Conservation (phyloP, 192 early-diverging fungal species). For the Entrophospora sp. region DNA sequence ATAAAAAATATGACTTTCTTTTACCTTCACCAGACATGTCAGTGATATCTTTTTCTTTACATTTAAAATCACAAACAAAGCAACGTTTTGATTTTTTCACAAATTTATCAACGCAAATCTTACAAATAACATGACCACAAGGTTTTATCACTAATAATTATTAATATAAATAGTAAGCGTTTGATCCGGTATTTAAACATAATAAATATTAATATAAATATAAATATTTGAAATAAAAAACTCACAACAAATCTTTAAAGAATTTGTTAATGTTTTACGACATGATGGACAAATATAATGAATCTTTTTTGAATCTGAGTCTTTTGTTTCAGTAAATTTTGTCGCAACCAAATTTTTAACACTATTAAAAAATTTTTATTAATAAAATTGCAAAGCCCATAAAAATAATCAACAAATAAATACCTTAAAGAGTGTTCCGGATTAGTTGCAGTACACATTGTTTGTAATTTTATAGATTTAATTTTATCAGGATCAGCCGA, state of each 20-base stretch:
- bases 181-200: too few relatives aligned
- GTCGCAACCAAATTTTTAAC: conserved; percentile 58
- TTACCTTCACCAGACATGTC: conserved; percentile 59
- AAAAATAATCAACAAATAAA: too few relatives aligned
- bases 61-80: conserved; percentile 56
- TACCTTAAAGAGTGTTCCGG: conserved; percentile 57
- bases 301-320: conserved; percentile 23
- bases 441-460: conserved; percentile 56
- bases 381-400: background rate
- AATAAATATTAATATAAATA: too few relatives aligned
- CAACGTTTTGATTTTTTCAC: conserved; percentile 60
- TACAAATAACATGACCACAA: conserved; percentile 71
- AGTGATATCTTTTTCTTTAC: conserved; percentile 60
- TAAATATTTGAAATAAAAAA: too few relatives aligned
- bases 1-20: background rate
- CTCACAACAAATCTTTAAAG: conserved; percentile 54
- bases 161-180: too few relatives aligned
- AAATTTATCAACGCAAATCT: conserved; percentile 56
- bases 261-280: conserved; percentile 63
- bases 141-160: conserved; percentile 39
- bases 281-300: conserved; percentile 60
- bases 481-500: conserved; percentile 43
- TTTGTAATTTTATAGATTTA: conserved; percentile 46
- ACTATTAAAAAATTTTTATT: conserved; percentile 26
- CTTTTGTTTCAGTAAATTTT: conserved; percentile 48